phyloP scores from a whole-genome alignment of 2,329 filamentous ascomycete species.

The Fusarium zealandicum region DNA sequence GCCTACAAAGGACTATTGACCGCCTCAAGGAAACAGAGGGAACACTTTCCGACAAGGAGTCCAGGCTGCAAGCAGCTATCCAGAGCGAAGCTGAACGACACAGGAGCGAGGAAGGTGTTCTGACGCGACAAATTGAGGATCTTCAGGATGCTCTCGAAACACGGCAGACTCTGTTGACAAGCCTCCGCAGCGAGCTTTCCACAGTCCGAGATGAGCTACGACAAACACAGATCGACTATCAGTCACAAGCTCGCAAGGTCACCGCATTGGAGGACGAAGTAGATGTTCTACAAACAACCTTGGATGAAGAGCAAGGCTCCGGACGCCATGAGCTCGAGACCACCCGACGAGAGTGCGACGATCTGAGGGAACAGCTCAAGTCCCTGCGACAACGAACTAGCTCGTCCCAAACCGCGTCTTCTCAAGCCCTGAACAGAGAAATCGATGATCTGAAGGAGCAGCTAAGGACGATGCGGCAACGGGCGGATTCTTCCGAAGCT shows the following conservation, averaged over 20 bases:
- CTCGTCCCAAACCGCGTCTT: conserved; percentile 25
- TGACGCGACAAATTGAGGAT: conserved; percentile 77
- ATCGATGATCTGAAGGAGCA: conserved; percentile 37
- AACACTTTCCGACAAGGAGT: conserved; percentile 71
- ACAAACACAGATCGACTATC: conserved; percentile 69
- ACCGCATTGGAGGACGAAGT: conserved; percentile 77
- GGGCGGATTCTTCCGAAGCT: conserved; percentile 34
- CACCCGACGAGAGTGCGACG: conserved; percentile 53
- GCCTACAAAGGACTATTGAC: conserved; percentile 75
- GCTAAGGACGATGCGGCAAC: conserved; percentile 38
- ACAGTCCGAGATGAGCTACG: conserved; percentile 73
- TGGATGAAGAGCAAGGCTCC: conserved; percentile 39
- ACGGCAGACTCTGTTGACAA: conserved; percentile 70
- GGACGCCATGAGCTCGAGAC: conserved; percentile 49
- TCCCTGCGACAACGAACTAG: conserved; percentile 40
- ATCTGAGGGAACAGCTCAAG: conserved; percentile 32
- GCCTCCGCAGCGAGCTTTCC: conserved; percentile 71
- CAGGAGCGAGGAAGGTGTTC: conserved; percentile 71
- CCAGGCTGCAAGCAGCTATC: conserved; percentile 70
- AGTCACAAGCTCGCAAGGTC: conserved; percentile 68
- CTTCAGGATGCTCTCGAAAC: conserved; percentile 74
- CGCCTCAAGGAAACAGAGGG: conserved; percentile 73
- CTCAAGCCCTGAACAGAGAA: conserved; percentile 40
- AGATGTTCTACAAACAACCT: conserved; percentile 68
- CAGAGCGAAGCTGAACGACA: conserved; percentile 77